Conservation (phyloP, 345 rosid species). For the Raphanus sativus region DNA sequence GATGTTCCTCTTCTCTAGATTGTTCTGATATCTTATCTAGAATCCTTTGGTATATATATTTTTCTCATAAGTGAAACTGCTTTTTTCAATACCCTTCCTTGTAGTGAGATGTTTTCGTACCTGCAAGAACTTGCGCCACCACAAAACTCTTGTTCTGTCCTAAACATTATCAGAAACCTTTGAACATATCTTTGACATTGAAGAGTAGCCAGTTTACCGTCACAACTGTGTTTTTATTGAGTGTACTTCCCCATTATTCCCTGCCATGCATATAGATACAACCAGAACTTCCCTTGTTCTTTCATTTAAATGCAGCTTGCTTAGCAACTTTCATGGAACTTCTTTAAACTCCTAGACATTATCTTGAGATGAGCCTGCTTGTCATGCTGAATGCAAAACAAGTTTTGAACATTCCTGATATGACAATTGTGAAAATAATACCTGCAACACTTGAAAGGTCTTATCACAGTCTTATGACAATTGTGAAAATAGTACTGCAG, state of each 20-base stretch:
- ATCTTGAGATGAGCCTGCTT: not conserved
- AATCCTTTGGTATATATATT: not conserved
- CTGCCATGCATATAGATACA: too few relatives aligned
- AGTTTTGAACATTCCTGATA: not conserved
- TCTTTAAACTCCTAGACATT: not conserved
- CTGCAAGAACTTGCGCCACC: not conserved
- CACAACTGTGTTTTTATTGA: too few relatives aligned
- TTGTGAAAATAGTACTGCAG: too few relatives aligned
- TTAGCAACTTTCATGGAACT: not conserved
- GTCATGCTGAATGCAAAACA: not conserved
- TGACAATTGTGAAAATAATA: not conserved
- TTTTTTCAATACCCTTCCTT: too few relatives aligned
- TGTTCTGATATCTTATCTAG: not conserved
- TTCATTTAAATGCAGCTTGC: not conserved
- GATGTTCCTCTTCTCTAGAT: not conserved
- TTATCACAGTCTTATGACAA: too few relatives aligned
- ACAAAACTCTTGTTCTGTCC: not conserved
- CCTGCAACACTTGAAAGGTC: not conserved
- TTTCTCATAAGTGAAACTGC: too few relatives aligned
- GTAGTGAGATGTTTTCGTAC: not conserved
- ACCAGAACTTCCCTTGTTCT: too few relatives aligned
- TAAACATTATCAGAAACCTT: not conserved
- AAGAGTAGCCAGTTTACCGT: not conserved
- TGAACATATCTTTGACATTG: too few relatives aligned
- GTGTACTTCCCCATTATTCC: too few relatives aligned